Evolutionary conservation across 345 rosid species (phyloP).

Genomic region (Cardiospermum halicacabum): DNA sequence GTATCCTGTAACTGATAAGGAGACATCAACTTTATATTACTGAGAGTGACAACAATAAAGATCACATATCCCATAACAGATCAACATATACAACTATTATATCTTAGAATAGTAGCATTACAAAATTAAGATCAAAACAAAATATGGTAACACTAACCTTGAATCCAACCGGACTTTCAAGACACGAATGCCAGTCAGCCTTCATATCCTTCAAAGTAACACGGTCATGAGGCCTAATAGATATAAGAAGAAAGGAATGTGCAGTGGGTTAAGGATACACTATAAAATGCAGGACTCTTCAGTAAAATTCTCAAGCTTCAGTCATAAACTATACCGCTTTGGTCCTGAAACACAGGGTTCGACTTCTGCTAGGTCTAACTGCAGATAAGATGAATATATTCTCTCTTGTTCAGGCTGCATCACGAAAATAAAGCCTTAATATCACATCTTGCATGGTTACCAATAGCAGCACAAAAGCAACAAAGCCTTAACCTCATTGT

Average conservation of each 20-base stretch:
- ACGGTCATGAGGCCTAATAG: constrained; percentile 73
- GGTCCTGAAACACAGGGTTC: constrained; percentile 92
- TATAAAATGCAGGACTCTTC: not conserved
- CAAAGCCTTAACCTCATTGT: constrained; percentile 52
- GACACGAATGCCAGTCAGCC: constrained; percentile 89
- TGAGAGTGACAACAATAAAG: not conserved
- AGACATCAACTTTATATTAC: not conserved
- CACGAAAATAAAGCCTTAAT: not conserved
- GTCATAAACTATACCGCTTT: constrained; percentile 46
- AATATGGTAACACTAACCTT: constrained; percentile 38
- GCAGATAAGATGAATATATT: constrained; percentile 67
- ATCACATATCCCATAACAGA: not conserved
- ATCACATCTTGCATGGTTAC: not conserved
- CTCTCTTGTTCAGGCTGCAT: constrained; percentile 71
- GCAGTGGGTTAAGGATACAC: not conserved
- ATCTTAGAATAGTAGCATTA: not conserved
- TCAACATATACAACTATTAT: not conserved
- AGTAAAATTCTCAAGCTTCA: not conserved
- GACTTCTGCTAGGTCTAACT: constrained; percentile 65
- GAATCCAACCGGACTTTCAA: constrained; percentile 66
- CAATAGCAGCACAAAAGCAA: not conserved
- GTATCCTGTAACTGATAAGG: not conserved
- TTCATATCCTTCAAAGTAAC: constrained; percentile 79
- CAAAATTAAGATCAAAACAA: not conserved
- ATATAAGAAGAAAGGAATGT: constrained; percentile 1